Conservation (phyloP, 441 rosid genomes). For the Gossypium lobatum region DNA sequence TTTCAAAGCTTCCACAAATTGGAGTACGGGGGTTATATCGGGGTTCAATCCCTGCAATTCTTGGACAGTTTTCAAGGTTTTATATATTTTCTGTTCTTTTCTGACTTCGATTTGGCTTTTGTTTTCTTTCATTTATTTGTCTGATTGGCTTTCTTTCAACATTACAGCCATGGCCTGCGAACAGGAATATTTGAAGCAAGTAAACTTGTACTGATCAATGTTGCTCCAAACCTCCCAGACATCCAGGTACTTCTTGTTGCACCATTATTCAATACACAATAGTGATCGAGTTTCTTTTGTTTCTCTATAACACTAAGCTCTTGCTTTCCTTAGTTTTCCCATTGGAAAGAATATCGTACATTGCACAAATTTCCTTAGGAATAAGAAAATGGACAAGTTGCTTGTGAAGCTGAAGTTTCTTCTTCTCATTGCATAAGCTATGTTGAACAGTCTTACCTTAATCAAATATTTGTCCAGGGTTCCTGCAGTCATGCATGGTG, state of each 20-base stretch:
- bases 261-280: not conserved
- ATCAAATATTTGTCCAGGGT: not conserved
- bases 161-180: slow-evolving; percentile 86
- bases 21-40: slow-evolving; percentile 79
- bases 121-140: slow-evolving; percentile 12
- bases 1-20: slow-evolving; percentile 88
- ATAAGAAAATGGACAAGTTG: not conserved
- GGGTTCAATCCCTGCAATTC: slow-evolving; percentile 95
- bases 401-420: not conserved
- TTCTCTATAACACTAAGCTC: not conserved
- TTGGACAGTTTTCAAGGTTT: slow-evolving; percentile 97
- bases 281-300: not conserved
- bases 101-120: not conserved
- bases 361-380: not conserved
- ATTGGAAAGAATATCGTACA: not conserved
- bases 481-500: not conserved
- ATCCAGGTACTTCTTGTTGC: slow-evolving; percentile 54
- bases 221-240: slow-evolving; percentile 86
- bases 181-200: slow-evolving; percentile 94
- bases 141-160: slow-evolving; percentile 18
- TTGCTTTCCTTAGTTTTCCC: not conserved
- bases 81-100: not conserved
- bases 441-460: not conserved
- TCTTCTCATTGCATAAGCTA: not conserved
- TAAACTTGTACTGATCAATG: slow-evolving; percentile 74